phyloP scores from a whole-genome alignment of 768 basidiomycete species.

The Russula virescens region DNA sequence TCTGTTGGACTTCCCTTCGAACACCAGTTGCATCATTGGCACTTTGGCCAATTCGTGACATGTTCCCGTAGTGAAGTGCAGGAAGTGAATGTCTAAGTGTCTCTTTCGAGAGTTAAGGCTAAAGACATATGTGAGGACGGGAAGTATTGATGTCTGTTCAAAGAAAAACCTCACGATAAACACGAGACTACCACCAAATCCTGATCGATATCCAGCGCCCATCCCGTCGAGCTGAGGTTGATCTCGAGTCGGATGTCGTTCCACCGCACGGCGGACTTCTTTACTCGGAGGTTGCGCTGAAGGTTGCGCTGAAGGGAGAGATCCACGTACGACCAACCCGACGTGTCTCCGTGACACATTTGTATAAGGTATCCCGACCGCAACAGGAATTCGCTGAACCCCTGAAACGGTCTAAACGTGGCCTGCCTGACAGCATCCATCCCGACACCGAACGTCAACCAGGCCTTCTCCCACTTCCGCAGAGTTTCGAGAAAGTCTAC shows the following conservation, averaged over 20 bases:
- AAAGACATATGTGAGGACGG: background rate
- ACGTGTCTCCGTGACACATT: background rate
- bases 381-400: background rate
- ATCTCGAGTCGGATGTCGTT: conserved; percentile 3
- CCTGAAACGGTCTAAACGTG: background rate
- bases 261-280: background rate
- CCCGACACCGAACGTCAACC: background rate
- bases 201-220: conserved; percentile 11
- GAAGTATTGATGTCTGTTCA: background rate
- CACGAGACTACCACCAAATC: conserved; percentile 4
- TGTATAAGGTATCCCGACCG: conserved; percentile 13
- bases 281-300: background rate
- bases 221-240: conserved; percentile 26
- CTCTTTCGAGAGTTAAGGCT: background rate
- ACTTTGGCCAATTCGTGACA: background rate
- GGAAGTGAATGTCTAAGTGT: background rate
- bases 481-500: background rate
- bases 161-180: conserved; percentile 2
- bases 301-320: background rate
- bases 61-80: conserved; percentile 6
- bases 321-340: conserved; percentile 10
- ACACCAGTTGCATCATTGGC: background rate
- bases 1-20: background rate
- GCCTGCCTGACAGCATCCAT: background rate
- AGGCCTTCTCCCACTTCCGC: conserved; percentile 10